Base-by-base conservation (phyloP, 768 basidiomycete genomes). In the Ramaria sp. region DNA sequence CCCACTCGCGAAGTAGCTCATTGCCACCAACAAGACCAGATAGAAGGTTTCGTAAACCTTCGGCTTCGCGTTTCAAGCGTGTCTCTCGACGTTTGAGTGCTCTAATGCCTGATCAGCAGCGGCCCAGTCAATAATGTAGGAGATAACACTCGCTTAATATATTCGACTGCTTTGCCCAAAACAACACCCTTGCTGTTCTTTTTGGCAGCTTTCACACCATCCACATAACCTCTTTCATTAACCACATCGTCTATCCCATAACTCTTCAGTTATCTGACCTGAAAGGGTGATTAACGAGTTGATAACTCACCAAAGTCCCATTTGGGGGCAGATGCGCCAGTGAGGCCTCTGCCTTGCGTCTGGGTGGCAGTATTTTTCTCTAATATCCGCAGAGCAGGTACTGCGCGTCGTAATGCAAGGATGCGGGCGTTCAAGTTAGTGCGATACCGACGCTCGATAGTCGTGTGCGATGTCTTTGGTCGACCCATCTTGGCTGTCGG, bases 131-230 rank as follows among this genome's bases (percentile, higher is more conserved):
- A 22, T 42, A 53, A 5, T 10, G 37, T 27, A 9, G 22, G 42
- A 47, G n/a, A 36, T 22, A 34, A 18, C 8, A 63, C 72, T 57
- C 56, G 83, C 76, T 72, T 69, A 58, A 94, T 94, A 64, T 94
- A 94, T 66, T 94, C 91, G 9, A 88, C 86, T 0, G 89, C 89
- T 58, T 93, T 94, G 34, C 85, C 88, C 9, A 94, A 76, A 5
- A 94, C 87, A 55, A 88, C 90, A 2, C 89, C 89, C 64, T 94
- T 94, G 68, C 84, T 87, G 66, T 88, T 88, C 69, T 92, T 94
- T 56, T 89, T 76, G 7, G 91, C 91, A 9, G 91, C 85, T 65
- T 86, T 87, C 63, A 94, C 88, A n/a, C 91, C 91, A 61, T 94
- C 91, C 2, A 92, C 84, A 60, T 84, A 91, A 3, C 91, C 91